Percentiles rank a stretch among this genome's conserved stretches.
Conservation (phyloP, 2,329 filamentous ascomycete genomes). For the Calonectria montana region DNA sequence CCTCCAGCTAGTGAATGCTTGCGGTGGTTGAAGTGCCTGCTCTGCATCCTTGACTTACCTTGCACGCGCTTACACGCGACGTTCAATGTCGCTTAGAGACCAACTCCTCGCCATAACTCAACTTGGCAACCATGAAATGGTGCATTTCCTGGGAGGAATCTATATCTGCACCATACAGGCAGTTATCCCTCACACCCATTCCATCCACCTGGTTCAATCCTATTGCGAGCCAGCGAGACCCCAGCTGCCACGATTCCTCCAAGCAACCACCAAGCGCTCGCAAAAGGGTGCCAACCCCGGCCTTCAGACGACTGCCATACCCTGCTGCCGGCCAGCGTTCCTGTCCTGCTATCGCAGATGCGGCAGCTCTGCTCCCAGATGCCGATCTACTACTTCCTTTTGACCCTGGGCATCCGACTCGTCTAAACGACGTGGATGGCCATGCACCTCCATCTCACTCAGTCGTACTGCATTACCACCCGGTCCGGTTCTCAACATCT, state of each 20-base stretch:
- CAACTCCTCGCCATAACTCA: background rate
- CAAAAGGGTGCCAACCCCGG: constrained; percentile 13
- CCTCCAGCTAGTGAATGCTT: background rate
- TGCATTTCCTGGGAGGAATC: background rate
- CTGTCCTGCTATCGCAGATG: constrained; percentile 20
- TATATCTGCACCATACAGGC: background rate
- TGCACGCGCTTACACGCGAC: background rate
- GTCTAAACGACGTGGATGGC: constrained; percentile 18
- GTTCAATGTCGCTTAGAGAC: background rate
- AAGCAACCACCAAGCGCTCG: background rate
- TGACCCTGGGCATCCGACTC: constrained; percentile 25
- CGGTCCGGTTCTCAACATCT: constrained; percentile 11
- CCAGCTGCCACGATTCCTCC: background rate
- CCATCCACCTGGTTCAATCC: background rate
- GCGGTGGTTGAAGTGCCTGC: background rate
- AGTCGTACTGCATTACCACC: background rate
- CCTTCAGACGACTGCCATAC: constrained; percentile 4
- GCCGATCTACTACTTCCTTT: constrained; percentile 35
- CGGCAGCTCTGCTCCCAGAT: constrained; percentile 21
- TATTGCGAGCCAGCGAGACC: background rate
- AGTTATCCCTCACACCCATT: background rate
- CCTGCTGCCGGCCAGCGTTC: constrained; percentile 15
- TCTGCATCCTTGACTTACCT: background rate
- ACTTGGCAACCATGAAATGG: background rate
- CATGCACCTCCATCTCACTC: constrained; percentile 25